Percentiles rank a stretch among this genome's conserved stretches.
Conservation (phyloP, 1,284 basidiomycete genomes). For the Megacollybia platyphylla region DNA sequence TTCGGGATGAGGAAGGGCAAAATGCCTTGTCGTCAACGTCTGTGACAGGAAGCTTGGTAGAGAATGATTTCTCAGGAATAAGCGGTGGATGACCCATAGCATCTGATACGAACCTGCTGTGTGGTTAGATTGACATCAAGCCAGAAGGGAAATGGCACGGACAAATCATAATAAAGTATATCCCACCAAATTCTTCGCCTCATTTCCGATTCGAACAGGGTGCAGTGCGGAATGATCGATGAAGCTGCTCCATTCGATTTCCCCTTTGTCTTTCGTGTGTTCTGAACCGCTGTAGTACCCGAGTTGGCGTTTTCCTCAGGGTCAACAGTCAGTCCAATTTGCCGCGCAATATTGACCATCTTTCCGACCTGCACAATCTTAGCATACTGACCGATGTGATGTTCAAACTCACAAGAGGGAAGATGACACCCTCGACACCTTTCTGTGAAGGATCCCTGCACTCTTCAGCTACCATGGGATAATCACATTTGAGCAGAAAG, state of each 20-base stretch:
- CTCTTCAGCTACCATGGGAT: conserved; percentile 2
- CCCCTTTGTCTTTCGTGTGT: background rate
- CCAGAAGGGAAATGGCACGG: conserved; percentile 16
- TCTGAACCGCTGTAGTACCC: background rate
- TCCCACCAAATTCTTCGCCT: conserved; percentile 64
- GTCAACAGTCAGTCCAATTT: conserved; percentile 49
- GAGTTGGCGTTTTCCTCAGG: conserved; percentile 27
- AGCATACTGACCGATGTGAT: conserved; percentile 2
- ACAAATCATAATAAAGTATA: conserved; percentile 61
- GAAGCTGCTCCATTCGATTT: background rate
- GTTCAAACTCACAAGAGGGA: conserved; percentile 24
- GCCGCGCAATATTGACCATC: conserved; percentile 50
- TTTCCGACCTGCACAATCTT: conserved; percentile 39
- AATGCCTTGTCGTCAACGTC: conserved; percentile 28
- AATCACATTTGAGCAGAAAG: conserved; percentile 29
- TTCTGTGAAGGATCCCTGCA: background rate
- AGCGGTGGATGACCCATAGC: conserved; percentile 45
- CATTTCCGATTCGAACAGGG: conserved; percentile 43
- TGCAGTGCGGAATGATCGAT: conserved; percentile 23
- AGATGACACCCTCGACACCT: conserved; percentile 14
- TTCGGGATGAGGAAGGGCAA: conserved; percentile 6
- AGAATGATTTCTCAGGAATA: conserved; percentile 35
- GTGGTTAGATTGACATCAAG: conserved; percentile 1
- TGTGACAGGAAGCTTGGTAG: conserved; percentile 30
- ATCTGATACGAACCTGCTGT: conserved; percentile 52